These are phyloP conservation scores for Diaporthe nobilis DNA, from an alignment of 2,329 filamentous ascomycete genomes.

Conservation along the genomic window DNA sequence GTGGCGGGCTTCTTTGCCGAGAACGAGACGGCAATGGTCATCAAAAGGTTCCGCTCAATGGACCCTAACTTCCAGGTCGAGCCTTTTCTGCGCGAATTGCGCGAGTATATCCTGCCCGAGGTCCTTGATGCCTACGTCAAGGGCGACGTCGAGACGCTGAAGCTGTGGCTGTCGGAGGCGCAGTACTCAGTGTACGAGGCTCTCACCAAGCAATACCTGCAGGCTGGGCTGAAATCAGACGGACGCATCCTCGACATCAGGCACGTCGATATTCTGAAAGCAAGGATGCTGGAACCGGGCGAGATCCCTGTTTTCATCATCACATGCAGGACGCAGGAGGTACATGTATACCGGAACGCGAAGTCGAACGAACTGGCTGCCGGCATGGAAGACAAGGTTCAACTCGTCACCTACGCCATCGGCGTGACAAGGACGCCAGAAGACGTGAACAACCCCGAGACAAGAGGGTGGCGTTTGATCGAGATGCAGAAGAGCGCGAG, in stretches of 20 bases:
- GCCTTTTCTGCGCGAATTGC: constrained; percentile 93
- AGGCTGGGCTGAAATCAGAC: constrained; percentile 92
- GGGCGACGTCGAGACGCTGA: constrained; percentile 90
- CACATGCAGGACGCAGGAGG: constrained; percentile 95
- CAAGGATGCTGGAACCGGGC: constrained; percentile 85
- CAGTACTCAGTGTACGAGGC: constrained; percentile 98
- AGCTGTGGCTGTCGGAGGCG: constrained; percentile 95
- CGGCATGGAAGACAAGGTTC: constrained; percentile 98
- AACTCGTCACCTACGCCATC: constrained; percentile 98
- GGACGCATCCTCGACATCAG: constrained; percentile 96
- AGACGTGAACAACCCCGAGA: constrained; percentile 97
- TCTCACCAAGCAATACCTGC: constrained; percentile 96
- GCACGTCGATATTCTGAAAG: constrained; percentile 88
- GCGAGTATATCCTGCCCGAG: constrained; percentile 97
- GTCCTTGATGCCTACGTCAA: constrained; percentile 98
- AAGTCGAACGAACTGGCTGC: constrained; percentile 92
- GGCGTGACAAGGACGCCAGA: constrained; percentile 94
- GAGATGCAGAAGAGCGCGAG: constrained; percentile 98
- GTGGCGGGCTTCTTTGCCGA: constrained; percentile 97
- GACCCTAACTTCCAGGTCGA: constrained; percentile 96
- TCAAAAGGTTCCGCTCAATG: constrained; percentile 98
- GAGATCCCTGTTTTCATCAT: constrained; percentile 97
- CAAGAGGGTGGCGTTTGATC: constrained; percentile 95
- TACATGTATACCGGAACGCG: constrained; percentile 94
- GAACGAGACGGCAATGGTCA: constrained; percentile 97